Base-by-base conservation (phyloP, 139 green algal genomes). In the Ulvella scutata region DNA sequence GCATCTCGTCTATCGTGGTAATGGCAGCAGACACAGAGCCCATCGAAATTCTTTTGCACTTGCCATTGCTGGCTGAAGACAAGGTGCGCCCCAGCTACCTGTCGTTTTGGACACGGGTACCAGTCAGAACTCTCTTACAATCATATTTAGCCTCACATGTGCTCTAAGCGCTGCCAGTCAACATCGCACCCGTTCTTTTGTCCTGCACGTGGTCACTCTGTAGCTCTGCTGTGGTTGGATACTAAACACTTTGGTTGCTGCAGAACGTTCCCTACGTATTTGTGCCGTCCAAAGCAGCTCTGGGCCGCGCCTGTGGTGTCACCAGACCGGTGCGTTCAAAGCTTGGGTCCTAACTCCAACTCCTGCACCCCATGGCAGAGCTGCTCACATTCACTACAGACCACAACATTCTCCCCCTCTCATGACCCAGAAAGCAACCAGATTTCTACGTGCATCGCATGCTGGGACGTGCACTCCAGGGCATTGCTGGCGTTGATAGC, bases 231-330 rank as follows among this genome's bases (percentile, higher is more conserved):
- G n/a, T n/a, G n/a, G n/a, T n/a, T n/a, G n/a, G n/a, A n/a, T n/a
- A n/a, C n/a, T 38, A 73, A 61, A 62, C 26, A 62, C 59, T 31
- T 61, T 13, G 23, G 74, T 34, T 20, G 1, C 0, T 80, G 75
- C 84, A 89, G 91, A 98, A 99, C 82, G 94, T 98, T 29, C 95
- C 95, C 21, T 99, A 99, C 80, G 95, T 99, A 2, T 99, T 99
- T 79, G 92, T 99, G 3, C 92, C 93, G 4, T 96, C 89, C 43
- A 98, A 98, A 84, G 90, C 91, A n/a, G 95, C 95, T 0, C 84
- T 99, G 73, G 95, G 95, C 10, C 85, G 95, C 62, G 93, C 95
- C 37, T 99, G 95, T 83, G 95, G 95, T n/a, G 95, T 99, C 1
- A 93, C 92, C 0, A 80, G 95, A 21, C 92, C 93, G 40, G 93